A percentile compares a stretch with the other conserved stretches of the same genome.
Conservation (phyloP, 305 asterid genomes). For the Lippia alba region DNA sequence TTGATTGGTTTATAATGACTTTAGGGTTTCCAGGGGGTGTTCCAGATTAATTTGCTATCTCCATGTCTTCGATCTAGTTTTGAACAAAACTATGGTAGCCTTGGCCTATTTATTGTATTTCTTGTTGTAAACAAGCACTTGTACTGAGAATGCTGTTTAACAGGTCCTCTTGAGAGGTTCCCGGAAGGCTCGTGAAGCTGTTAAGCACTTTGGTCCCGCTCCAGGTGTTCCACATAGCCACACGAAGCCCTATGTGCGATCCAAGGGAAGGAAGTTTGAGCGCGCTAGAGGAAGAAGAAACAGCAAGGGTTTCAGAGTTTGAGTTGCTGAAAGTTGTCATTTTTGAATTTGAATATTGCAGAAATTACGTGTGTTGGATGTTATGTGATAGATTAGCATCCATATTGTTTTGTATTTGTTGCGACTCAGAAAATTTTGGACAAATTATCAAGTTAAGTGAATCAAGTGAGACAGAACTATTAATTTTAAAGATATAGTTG, state of each 20-base stretch:
- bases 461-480: too few relatives aligned
- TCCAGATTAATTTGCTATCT: too few relatives aligned
- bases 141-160: not conserved
- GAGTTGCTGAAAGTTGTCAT: slow-evolving; percentile 27
- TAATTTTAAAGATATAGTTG: too few relatives aligned
- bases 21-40: too few relatives aligned
- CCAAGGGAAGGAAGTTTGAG: slow-evolving; percentile 91
- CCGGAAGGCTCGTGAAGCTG: slow-evolving; percentile 83
- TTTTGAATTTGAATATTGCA: not conserved
- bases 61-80: too few relatives aligned
- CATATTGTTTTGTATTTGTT: not conserved
- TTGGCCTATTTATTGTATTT: not conserved
- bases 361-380: slow-evolving; percentile 26
- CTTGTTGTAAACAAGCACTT: not conserved
- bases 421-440: too few relatives aligned
- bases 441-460: too few relatives aligned
- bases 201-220: slow-evolving; percentile 91
- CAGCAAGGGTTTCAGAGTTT: slow-evolving; percentile 77
- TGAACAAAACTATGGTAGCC: not conserved
- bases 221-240: slow-evolving; percentile 97
- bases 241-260: slow-evolving; percentile 83
- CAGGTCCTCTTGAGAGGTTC: slow-evolving; percentile 84
- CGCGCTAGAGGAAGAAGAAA: slow-evolving; percentile 82
- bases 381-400: slow-evolving; percentile 22
- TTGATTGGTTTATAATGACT: too few relatives aligned